Base-by-base conservation (phyloP, 2,329 filamentous ascomycete species). In the Penicillium sp. region DNA sequence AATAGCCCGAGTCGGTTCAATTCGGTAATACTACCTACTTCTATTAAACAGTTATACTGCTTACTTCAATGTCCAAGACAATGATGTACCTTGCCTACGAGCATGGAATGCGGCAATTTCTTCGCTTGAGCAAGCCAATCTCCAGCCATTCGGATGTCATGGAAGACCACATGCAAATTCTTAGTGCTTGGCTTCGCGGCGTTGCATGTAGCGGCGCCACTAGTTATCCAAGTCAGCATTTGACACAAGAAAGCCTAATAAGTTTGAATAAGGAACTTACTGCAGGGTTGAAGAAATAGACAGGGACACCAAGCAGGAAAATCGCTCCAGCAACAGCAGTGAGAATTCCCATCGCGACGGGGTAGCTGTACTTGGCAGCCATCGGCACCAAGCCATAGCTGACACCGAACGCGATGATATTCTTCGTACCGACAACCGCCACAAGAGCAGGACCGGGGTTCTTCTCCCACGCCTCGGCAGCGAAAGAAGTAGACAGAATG, bases 391-490 rank as follows among this genome's bases (percentile, higher is more conserved):
- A 55, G 0, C 69, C 71, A 61, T 73, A 73, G 37, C 66, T 71
- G 38, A 71, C 55, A 0, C 64, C 70, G 57, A 71, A 73, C 2
- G 70, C 60, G 6, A 70, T 63, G 7, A 72, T 57, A 17, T 71
- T 70, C 56, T 72, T 73, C 6, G 68, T 64, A 3, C 70, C 70
- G 47, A 72, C 70, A 5, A 73, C 68, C 3, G 68, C 63, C n/a
- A 69, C 68, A 39, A 71, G 61, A 1, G 69, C 69, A 5, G 68
- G 69, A 4, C 68, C 68, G 1, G 73, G 71, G 63, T 74, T 71
- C 56, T 73, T 71, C n/a, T 72, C 69, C 63, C 69, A 69, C 0
- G 69, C 69, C 55, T 76, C 73, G 1, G 74, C 65, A 1, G 74
- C 73, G 51, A 76, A 75, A 1, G 70, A 71, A 2, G 74, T 75